Percentiles rank a stretch among this genome's conserved stretches.
phyloP scores from a whole-genome alignment of 148 eudicot species.

The Gaultheria prostrata region DNA sequence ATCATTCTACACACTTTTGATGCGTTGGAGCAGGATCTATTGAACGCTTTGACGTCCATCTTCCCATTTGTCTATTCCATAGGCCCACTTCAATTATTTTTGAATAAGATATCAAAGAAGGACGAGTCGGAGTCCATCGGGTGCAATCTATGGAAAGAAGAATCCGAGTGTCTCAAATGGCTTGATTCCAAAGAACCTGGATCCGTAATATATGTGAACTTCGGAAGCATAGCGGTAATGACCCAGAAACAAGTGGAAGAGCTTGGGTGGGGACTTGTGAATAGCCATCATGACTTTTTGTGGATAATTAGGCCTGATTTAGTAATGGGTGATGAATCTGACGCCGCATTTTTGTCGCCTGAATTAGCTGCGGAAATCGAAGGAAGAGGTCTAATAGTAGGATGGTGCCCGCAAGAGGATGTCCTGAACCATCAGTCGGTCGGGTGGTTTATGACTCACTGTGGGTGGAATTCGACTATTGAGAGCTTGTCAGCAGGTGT shows the following conservation, averaged over 20 bases:
- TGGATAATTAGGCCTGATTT: conserved; percentile 22
- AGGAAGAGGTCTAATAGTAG: conserved; percentile 12
- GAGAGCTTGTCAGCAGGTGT: conserved; percentile 21
- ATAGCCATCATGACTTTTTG: conserved; percentile 9
- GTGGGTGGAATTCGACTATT: conserved; percentile 21
- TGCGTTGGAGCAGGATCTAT: conserved; percentile 12
- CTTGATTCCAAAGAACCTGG: conserved; percentile 7
- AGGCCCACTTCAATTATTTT: neutral
- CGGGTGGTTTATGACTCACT: conserved; percentile 16
- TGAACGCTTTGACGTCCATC: conserved; percentile 9
- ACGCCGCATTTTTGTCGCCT: neutral
- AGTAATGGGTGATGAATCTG: neutral
- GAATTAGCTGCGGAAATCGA: conserved; percentile 6
- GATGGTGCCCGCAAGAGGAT: conserved; percentile 22
- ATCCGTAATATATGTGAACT: conserved; percentile 12
- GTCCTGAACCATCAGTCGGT: conserved; percentile 19
- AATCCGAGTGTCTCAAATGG: conserved; percentile 15
- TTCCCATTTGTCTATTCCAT: conserved; percentile 15
- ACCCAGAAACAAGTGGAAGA: conserved; percentile 2
- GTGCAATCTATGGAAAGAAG: conserved; percentile 21
- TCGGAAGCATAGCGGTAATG: neutral
- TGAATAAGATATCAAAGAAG: neutral
- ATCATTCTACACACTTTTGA: conserved; percentile 16
- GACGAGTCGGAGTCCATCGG: conserved; percentile 14
- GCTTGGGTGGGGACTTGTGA: conserved; percentile 24